A percentile compares a stretch with the other conserved stretches of the same genome.
Evolutionary conservation across 164 flowering plant genomes (phyloP).

Genomic region (Vitis amurensis): DNA sequence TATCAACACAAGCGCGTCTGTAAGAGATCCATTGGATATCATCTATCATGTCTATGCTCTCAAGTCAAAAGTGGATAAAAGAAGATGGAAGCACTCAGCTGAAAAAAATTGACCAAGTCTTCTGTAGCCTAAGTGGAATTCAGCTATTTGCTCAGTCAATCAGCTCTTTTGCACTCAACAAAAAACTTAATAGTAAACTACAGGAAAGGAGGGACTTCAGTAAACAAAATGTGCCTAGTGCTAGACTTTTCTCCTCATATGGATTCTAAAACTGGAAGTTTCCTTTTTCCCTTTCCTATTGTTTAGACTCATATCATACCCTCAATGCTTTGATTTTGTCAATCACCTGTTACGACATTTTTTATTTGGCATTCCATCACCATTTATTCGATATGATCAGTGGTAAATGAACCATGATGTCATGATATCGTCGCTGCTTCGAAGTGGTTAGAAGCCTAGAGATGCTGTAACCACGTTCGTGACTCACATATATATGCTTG

Average conservation of each 20-base stretch:
- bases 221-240: no score
- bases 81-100: slow-evolving; percentile 10
- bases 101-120: slow-evolving; percentile 13
- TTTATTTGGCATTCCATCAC: slow-evolving; percentile 5
- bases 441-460: not conserved
- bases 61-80: slow-evolving; percentile 10
- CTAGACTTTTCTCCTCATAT: no score
- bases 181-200: no score
- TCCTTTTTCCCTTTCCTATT: no score
- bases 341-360: not conserved
- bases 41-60: not conserved
- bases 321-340: not conserved
- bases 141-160: no score
- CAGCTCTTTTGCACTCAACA: no score
- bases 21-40: no score
- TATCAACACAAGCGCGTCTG: no score
- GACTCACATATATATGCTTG: no score
- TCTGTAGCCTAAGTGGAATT: not conserved
- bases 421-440: not conserved
- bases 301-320: not conserved
- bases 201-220: no score
- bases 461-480: no score
- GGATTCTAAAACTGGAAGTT: no score
- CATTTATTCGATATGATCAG: slow-evolving; percentile 1
- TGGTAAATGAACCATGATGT: slow-evolving; percentile 5